Evolutionary conservation across 2,329 filamentous ascomycete genomes (phyloP).

Genomic region (Clonostachys sp.): DNA sequence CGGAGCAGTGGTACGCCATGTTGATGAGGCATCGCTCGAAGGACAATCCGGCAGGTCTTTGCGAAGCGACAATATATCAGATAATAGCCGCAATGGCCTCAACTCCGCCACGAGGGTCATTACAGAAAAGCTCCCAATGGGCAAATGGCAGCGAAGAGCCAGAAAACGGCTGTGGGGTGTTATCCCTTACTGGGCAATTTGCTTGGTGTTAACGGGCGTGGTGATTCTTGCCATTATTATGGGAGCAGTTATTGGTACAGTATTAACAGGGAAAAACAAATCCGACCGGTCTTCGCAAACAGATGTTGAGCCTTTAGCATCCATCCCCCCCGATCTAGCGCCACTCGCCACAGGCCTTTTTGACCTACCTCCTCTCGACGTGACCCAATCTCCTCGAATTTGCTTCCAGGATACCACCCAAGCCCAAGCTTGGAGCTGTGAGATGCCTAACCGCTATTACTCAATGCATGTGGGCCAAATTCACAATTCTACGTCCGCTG

Average conservation of each 20-base stretch:
- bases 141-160: conserved; percentile 48
- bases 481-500: conserved; percentile 9
- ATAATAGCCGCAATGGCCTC: conserved; percentile 46
- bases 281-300: conserved; percentile 14
- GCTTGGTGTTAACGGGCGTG: conserved; percentile 40
- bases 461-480: conserved; percentile 31
- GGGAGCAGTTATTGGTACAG: conserved; percentile 40
- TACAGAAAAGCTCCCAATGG: conserved; percentile 40
- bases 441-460: conserved; percentile 40
- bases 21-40: too few species aligned
- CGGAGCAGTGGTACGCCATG: too few species aligned
- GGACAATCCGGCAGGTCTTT: not conserved
- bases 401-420: conserved; percentile 55
- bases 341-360: conserved; percentile 51
- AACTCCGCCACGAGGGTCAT: conserved; percentile 40
- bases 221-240: conserved; percentile 50
- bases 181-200: conserved; percentile 58
- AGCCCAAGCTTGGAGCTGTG: conserved; percentile 60
- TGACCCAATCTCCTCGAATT: conserved; percentile 41
- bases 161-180: conserved; percentile 53
- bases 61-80: not conserved
- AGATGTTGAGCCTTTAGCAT: conserved; percentile 46
- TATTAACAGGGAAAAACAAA: too few species aligned
- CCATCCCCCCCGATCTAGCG: conserved; percentile 44
- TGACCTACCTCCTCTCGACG: conserved; percentile 47